Percentiles rank a stretch among this genome's conserved stretches.
These are phyloP conservation scores for Penicillium sp. DNA, from an alignment of 2,329 filamentous ascomycete genomes.

Conservation along the genomic window DNA sequence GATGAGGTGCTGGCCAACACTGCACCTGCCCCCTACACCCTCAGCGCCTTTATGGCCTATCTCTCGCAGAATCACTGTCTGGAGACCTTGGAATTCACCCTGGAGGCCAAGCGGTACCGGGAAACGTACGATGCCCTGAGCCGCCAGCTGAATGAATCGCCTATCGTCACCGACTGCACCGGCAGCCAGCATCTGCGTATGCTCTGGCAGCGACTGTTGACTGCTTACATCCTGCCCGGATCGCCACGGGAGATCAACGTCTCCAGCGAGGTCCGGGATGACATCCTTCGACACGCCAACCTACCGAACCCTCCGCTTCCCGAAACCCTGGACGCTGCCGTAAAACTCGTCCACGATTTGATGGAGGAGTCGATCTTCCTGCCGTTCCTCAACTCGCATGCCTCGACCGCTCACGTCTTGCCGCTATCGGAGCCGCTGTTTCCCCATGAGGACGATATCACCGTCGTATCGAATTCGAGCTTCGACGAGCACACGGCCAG, in stretches of 20 bases:
- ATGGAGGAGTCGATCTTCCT: conserved; percentile 96
- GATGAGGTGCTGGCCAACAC: conserved; percentile 80
- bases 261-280: conserved; percentile 73
- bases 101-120: conserved; percentile 81
- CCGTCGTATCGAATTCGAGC: too few relatives aligned
- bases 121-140: conserved; percentile 55
- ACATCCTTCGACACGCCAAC: conserved; percentile 57
- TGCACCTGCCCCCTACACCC: conserved; percentile 77
- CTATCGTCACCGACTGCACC: too few relatives aligned
- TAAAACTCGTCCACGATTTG: conserved; percentile 80
- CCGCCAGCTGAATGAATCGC: conserved; percentile 47
- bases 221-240: conserved; percentile 80
- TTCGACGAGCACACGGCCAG: too few relatives aligned
- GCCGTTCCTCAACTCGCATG: conserved; percentile 77
- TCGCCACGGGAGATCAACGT: conserved; percentile 83
- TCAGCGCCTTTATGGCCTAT: conserved; percentile 90
- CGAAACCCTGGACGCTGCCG: conserved; percentile 67
- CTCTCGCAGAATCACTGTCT: conserved; percentile 94
- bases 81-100: conserved; percentile 91
- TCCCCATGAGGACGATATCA: too few relatives aligned
- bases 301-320: conserved; percentile 61
- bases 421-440: too few relatives aligned
- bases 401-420: too few relatives aligned
- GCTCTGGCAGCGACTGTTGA: conserved; percentile 78
- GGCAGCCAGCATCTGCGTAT: conserved; percentile 63